Percentiles rank a stretch among this genome's conserved stretches.
phyloP scores from a whole-genome alignment of 2,329 filamentous ascomycete genomes.

The Colletotrichum cuscutae region DNA sequence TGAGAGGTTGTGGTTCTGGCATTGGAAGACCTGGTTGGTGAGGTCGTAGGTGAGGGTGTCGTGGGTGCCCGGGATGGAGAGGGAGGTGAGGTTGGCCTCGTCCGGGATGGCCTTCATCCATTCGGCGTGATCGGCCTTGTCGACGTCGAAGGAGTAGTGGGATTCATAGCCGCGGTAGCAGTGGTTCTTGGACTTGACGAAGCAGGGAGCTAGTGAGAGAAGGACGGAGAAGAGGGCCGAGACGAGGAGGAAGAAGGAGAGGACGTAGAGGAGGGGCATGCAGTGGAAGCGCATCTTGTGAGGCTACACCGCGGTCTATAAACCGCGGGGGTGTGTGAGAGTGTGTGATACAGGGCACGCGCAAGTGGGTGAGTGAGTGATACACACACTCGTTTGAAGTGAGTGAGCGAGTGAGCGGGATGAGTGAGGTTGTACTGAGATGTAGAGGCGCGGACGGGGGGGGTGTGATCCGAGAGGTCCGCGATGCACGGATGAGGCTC shows the following conservation, averaged over 20 bases:
- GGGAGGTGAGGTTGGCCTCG: constrained; percentile 49
- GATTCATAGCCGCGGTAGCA: constrained; percentile 48
- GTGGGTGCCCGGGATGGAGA: constrained; percentile 64
- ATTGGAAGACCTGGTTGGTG: constrained; percentile 49
- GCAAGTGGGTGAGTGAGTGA: neutral
- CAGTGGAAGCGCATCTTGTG: constrained; percentile 31
- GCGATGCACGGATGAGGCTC: constrained; percentile 19
- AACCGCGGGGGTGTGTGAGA: neutral
- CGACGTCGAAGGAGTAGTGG: constrained; percentile 55
- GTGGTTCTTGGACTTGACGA: constrained; percentile 35
- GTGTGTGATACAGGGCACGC: neutral
- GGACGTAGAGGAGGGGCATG: constrained; percentile 34
- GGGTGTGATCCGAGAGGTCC: constrained; percentile 4
- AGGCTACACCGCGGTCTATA: neutral
- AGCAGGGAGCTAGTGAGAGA: constrained; percentile 39
- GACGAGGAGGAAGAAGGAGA: constrained; percentile 36
- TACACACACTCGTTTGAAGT: neutral
- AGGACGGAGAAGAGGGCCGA: constrained; percentile 39
- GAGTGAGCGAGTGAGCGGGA: neutral
- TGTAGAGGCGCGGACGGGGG: neutral
- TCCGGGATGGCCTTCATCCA: constrained; percentile 60
- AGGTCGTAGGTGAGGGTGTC: constrained; percentile 62
- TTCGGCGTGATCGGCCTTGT: constrained; percentile 42
- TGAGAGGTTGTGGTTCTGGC: constrained; percentile 58
- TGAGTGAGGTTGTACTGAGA: neutral